Base-by-base conservation (phyloP, 192 early-diverging fungal species). In the Backusella sp. region DNA sequence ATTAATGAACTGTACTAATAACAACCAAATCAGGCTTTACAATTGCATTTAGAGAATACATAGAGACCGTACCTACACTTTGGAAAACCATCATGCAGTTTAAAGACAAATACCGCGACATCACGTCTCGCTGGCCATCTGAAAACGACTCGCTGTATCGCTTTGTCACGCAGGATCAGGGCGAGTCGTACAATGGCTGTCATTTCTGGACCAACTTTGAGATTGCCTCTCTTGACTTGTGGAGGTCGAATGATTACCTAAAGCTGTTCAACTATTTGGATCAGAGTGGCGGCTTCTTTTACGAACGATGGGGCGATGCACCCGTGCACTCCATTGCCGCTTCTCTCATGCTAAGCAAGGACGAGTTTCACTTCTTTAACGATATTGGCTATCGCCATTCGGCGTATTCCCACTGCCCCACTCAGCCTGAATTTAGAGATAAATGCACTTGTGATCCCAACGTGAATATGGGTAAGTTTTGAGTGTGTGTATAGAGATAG, bases 141-240 rank as follows among this genome's bases (percentile, higher is more conserved):
- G 30, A 68, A 84, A 19, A 77, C 79, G 21, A 85, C 75, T 74
- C 82, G 72, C 28, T 79, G 0, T 72, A 82, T 39, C 67, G 77
- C 21, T 91, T 92, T 83, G 82, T 94, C 21, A 88, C 90, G 5
- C 74, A 83, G 32, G 86, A 89, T 66, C 75, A 83, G 26, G 85
- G 83, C 7, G 30, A 79, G 72, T 89, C 87, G 3, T 95, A 94
- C 79, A 95, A 94, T 76, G 80, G 82, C 53, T 94, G 94, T 74
- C 93, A 96, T 80, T 96, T 94, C 76, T 95, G 95, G 95, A 90
- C 91, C 70, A 97, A 96, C 77, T 94, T 97, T 80, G 93, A 96
- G 39, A 83, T 80, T 66, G 78, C 72, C 23, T 79, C 76, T 4
- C 77, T 93, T 35, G 80, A 86, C 21, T 84, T 94, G 42, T 93